These are phyloP conservation scores for Acarospora socialis DNA, from an alignment of 2,329 filamentous ascomycete genomes.

Conservation along the genomic window DNA sequence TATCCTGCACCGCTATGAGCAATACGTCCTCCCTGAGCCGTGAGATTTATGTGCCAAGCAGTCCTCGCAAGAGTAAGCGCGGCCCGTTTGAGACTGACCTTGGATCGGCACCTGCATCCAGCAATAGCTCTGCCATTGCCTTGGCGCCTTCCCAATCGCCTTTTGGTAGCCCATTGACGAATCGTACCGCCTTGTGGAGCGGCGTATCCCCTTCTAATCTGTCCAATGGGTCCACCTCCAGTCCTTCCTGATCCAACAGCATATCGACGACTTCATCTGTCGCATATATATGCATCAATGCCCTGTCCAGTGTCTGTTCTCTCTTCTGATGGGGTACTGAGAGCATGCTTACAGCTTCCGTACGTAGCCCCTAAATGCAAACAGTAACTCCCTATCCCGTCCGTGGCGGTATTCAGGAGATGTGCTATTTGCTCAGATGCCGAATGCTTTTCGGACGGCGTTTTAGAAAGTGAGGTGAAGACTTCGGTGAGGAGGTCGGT, in stretches of 20 bases:
- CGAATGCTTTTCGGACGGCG: constrained; percentile 43
- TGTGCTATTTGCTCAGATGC: constrained; percentile 49
- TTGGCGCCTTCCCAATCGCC: constrained; percentile 51
- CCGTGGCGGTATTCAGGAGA: constrained; percentile 73
- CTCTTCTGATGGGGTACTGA: background rate
- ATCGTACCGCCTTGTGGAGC: constrained; percentile 64
- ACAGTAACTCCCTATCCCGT: constrained; percentile 74
- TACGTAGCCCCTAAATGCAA: constrained; percentile 77
- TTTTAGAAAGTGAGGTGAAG: constrained; percentile 45
- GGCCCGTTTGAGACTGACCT: constrained; percentile 27
- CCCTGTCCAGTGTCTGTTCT: background rate
- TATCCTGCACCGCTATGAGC: constrained; percentile 21
- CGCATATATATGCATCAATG: background rate
- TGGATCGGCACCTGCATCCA: constrained; percentile 60
- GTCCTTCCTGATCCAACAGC: constrained; percentile 67
- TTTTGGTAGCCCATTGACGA: constrained; percentile 53
- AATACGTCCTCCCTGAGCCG: too few species aligned
- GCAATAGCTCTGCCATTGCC: constrained; percentile 61
- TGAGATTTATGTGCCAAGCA: too few species aligned
- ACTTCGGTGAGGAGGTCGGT: constrained; percentile 67
- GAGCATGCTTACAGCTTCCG: constrained; percentile 58
- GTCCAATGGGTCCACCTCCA: constrained; percentile 71
- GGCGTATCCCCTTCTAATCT: constrained; percentile 61
- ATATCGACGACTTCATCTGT: constrained; percentile 66
- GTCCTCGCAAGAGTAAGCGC: too few species aligned